Evolutionary conservation across 139 green algal species (phyloP).

Genomic region (Klebsormidium nitens): DNA sequence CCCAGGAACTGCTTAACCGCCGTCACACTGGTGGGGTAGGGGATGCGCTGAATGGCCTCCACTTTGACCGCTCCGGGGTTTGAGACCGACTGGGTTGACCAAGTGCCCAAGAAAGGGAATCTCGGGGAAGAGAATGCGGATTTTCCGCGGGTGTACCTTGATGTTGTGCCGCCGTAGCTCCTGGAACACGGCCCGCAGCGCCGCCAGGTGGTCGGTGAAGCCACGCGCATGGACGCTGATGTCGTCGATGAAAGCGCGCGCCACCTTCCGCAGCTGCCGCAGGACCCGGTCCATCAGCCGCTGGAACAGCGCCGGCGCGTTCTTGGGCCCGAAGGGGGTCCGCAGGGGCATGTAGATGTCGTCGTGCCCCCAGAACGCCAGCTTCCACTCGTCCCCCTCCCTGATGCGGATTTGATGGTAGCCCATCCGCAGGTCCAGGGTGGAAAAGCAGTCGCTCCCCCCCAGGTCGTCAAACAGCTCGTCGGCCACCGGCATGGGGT

Average conservation of each 20-base stretch:
- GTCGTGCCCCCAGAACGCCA: background rate
- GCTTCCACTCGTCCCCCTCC: background rate
- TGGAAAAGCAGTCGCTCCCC: too few relatives aligned
- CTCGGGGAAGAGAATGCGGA: too few relatives aligned
- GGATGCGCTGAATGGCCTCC: background rate
- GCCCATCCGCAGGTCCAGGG: too few relatives aligned
- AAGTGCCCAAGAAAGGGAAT: too few relatives aligned
- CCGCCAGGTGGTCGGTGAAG: too few relatives aligned
- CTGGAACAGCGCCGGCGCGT: conserved; percentile 1
- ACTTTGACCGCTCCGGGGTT: conserved; percentile 3
- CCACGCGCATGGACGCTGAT: too few relatives aligned
- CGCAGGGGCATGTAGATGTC: conserved; percentile 1
- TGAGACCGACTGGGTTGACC: background rate
- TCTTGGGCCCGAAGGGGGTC: conserved; percentile 7
- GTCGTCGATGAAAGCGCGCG: conserved; percentile 13
- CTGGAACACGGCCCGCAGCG: too few relatives aligned
- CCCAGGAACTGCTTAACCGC: conserved; percentile 20
- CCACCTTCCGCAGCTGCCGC: too few relatives aligned
- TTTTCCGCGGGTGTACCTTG: too few relatives aligned
- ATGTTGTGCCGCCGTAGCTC: too few relatives aligned
- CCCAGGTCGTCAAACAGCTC: too few relatives aligned
- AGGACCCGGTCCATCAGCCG: conserved; percentile 3
- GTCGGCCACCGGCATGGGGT: too few relatives aligned
- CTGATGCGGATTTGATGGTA: background rate
- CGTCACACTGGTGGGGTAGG: conserved; percentile 1